Conservation (phyloP, 495 filamentous ascomycete genomes). For the Penicillium antarcticum region DNA sequence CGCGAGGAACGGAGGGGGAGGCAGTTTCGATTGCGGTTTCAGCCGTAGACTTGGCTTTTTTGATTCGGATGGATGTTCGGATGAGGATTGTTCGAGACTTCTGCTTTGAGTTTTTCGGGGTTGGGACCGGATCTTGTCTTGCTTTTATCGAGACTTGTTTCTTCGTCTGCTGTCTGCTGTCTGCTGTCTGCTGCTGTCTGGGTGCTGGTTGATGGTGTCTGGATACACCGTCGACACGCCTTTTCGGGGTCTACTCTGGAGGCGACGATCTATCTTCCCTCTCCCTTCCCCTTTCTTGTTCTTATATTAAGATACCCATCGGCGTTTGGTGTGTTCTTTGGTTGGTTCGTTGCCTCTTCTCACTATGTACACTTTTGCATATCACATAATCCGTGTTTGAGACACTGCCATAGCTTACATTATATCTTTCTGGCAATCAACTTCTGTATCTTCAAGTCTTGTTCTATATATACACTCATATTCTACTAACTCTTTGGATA, state of each 20-base stretch:
- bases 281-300: slow-evolving; percentile 1
- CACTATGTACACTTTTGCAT: background rate
- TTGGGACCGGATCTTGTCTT: background rate
- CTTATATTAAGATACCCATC: slow-evolving; percentile 27
- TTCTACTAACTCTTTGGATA: too few species aligned
- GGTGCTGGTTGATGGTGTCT: slow-evolving; percentile 4
- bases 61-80: background rate
- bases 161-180: background rate
- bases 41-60: slow-evolving; percentile 26
- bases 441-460: too few species aligned
- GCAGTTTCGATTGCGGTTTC: slow-evolving; percentile 44
- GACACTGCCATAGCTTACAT: too few species aligned
- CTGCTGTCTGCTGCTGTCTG: background rate
- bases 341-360: background rate
- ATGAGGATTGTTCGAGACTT: background rate
- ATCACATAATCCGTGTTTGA: too few species aligned
- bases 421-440: too few species aligned
- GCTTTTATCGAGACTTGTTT: background rate
- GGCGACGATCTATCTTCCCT: background rate
- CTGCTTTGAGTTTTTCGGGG: background rate
- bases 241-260: background rate
- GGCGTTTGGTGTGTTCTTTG: slow-evolving; percentile 18
- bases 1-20: slow-evolving; percentile 45
- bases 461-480: too few species aligned
- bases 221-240: background rate